Percentiles rank a stretch among this genome's conserved stretches.
phyloP scores from a whole-genome alignment of 2,329 filamentous ascomycete species.

The Xenoacremonium recifei region DNA sequence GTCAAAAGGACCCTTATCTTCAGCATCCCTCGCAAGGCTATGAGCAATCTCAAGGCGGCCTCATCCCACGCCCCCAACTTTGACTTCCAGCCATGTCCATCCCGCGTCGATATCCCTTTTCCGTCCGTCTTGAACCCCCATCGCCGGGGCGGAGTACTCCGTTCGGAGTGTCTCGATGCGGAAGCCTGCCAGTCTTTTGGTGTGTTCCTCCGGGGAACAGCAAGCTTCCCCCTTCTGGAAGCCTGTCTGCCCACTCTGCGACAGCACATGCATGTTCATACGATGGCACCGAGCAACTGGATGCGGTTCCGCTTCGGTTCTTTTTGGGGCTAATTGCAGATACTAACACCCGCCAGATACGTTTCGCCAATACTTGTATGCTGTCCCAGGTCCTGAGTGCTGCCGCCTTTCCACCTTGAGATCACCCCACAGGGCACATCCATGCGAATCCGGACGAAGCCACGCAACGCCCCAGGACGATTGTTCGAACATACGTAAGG shows the following conservation, averaged over 20 bases:
- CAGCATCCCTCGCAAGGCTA: background rate
- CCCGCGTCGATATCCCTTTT: conserved; percentile 12
- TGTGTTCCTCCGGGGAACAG: background rate
- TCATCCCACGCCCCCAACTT: conserved; percentile 2
- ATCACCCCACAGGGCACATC: too few relatives aligned
- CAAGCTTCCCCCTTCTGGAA: conserved; percentile 7
- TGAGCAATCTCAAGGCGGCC: background rate
- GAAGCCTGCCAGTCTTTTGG: background rate
- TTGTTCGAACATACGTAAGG: too few relatives aligned
- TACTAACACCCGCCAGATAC: too few relatives aligned
- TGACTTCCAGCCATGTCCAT: conserved; percentile 6
- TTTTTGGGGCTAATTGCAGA: too few relatives aligned
- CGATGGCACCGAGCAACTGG: background rate
- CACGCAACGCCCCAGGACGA: conserved; percentile 1
- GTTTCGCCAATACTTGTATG: too few relatives aligned
- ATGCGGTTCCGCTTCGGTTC: background rate
- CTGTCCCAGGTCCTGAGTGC: too few relatives aligned
- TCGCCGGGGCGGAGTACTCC: too few relatives aligned
- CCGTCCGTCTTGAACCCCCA: too few relatives aligned
- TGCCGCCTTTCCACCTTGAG: too few relatives aligned
- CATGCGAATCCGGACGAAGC: background rate
- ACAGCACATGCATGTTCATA: background rate
- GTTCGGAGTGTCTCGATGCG: background rate
- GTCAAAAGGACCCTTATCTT: background rate
- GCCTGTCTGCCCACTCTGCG: conserved; percentile 2